Evolutionary conservation across 768 basidiomycete species (phyloP), one percentile per base, ranked within the genome.

Genomic region (Hemileccinum impolitum): DNA sequence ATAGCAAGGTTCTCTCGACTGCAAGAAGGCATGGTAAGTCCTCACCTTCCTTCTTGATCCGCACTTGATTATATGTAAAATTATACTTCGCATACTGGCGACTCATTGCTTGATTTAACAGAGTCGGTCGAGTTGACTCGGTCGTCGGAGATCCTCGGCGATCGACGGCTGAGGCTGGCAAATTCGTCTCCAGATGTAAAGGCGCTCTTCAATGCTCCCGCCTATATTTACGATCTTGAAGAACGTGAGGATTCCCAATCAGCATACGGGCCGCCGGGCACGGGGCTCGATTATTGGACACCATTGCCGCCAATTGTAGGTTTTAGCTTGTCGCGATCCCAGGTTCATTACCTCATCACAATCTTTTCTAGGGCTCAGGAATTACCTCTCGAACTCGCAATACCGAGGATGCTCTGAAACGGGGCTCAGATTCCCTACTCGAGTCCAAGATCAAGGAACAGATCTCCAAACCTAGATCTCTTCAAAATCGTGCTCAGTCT

Each of bases 171-270:
- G 46, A 80, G 94, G 42, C 73, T 94, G 51, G 90, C 92, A 10
- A 90, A 83, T 57, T 94, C 93, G 5, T 92, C 94, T 4, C 91
- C 92, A 3, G 92, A 96, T 56, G 94, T 98, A 49, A 96, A 95
- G 68, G 93, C 94, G 0, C 65, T 98, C 58, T 96, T 98, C 72
- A 89, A 94, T 62, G 82, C 86, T 0, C 86, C 90, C 18, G 77
- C 87, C 4, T 90, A 90, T 58, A 84, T 88, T 45, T 92, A 90
- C 58, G 82, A 89, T 60, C 71, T 89, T 12, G 87, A 90, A 51
- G 81, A 85, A 50, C 82, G 78, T 15, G 80, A 87, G 47, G 87
- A 86, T 51, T 68, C 75, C 19, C 84, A 82, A 52, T 69, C 78
- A 6, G 79, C 73, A 36, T 87, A 82, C 60, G 69, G 81, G 3